phyloP scores from a whole-genome alignment of 768 basidiomycete species.

The Nevesoporus exiguus region DNA sequence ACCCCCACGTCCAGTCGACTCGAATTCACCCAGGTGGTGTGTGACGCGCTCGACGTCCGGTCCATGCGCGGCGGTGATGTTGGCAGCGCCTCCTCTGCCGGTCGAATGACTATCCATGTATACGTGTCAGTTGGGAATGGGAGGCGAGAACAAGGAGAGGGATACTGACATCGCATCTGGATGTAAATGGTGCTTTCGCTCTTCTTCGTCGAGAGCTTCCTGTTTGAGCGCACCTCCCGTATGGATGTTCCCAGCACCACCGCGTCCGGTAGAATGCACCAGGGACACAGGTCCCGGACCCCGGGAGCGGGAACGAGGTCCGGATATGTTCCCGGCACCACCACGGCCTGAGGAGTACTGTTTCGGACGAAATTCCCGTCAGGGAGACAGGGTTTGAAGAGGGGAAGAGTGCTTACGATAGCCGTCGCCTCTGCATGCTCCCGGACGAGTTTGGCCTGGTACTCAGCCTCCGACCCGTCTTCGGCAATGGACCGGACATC shows the following conservation, averaged over 20 bases:
- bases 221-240: conserved; percentile 24
- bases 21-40: conserved; percentile 29
- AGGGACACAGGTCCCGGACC: conserved; percentile 26
- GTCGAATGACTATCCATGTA: conserved; percentile 52
- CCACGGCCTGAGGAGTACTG: conserved; percentile 64
- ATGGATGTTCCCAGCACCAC: conserved; percentile 59
- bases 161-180: conserved; percentile 41
- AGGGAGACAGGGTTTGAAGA: not conserved
- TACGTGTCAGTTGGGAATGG: not conserved
- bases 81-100: conserved; percentile 67
- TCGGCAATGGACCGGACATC: conserved; percentile 37
- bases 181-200: conserved; percentile 30
- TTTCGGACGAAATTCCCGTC: not conserved
- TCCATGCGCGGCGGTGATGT: conserved; percentile 41
- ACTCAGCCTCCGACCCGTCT: conserved; percentile 21
- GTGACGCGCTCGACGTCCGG: conserved; percentile 37
- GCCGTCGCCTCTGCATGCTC: conserved; percentile 29
- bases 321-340: conserved; percentile 58
- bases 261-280: conserved; percentile 55
- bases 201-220: conserved; percentile 33
- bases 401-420: conserved; percentile 32
- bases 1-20: conserved; percentile 57
- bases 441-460: conserved; percentile 23
- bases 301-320: conserved; percentile 48
- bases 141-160: too few relatives aligned